Conservation (phyloP, 2,329 filamentous ascomycete genomes). For the Capronia americana region DNA sequence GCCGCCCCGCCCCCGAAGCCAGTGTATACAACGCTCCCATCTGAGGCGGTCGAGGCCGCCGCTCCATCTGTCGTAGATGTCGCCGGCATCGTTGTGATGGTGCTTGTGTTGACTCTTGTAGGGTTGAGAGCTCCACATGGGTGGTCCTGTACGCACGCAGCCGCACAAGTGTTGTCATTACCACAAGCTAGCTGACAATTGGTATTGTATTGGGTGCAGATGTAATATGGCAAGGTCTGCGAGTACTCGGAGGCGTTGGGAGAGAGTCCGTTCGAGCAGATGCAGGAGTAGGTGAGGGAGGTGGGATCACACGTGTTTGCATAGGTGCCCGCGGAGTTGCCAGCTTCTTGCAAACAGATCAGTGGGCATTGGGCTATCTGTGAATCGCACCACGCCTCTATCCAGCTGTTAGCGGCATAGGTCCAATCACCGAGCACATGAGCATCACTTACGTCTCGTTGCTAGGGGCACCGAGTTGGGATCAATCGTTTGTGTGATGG, state of each 20-base stretch:
- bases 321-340: slow-evolving; percentile 44
- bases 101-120: slow-evolving; percentile 59
- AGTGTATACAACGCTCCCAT: slow-evolving; percentile 50
- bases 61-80: slow-evolving; percentile 46
- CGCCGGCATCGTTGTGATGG: slow-evolving; percentile 47
- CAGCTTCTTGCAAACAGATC: slow-evolving; percentile 52
- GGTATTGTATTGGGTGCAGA: slow-evolving; percentile 64
- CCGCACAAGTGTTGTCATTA: slow-evolving; percentile 57
- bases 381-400: slow-evolving; percentile 52
- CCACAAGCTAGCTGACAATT: slow-evolving; percentile 61
- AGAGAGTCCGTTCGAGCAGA: slow-evolving; percentile 59
- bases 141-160: slow-evolving; percentile 59
- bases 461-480: slow-evolving; percentile 45
- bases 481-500: slow-evolving; percentile 48
- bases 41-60: slow-evolving; percentile 41
- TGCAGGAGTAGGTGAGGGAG: slow-evolving; percentile 61
- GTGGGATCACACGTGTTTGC: slow-evolving; percentile 52
- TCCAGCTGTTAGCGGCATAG: not conserved
- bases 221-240: slow-evolving; percentile 67
- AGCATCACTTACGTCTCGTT: slow-evolving; percentile 46
- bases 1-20: slow-evolving; percentile 52
- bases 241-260: slow-evolving; percentile 69
- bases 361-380: slow-evolving; percentile 54
- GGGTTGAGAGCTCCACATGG: slow-evolving; percentile 69
- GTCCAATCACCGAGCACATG: not conserved